A percentile compares a stretch with the other conserved stretches of the same genome.
Evolutionary conservation across 2,329 filamentous ascomycete species (phyloP).

Genomic region (Trichocomaceae sp.): DNA sequence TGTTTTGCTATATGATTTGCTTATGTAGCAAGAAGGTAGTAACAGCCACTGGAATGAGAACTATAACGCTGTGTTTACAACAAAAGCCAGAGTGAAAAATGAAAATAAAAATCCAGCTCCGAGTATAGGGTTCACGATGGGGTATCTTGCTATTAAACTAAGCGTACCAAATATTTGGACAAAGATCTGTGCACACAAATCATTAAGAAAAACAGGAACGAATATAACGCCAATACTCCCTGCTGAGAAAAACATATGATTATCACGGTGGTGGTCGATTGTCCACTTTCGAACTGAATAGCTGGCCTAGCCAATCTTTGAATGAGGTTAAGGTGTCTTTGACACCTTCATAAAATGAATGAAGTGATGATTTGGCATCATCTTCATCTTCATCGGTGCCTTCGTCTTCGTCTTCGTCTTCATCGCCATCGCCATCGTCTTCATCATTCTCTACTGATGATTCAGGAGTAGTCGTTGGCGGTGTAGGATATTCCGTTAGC

Average conservation of each 20-base stretch:
- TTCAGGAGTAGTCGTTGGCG: background rate
- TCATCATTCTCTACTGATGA: background rate
- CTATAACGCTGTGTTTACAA: too few species aligned
- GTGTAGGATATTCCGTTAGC: background rate
- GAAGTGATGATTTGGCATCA: background rate
- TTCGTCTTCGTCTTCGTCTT: too few species aligned
- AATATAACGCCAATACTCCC: background rate
- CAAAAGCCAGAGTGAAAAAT: background rate
- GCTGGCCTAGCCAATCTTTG: constrained; percentile 13
- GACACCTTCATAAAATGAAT: constrained; percentile 12
- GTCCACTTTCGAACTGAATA: constrained; percentile 9
- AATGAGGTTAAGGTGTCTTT: constrained; percentile 10
- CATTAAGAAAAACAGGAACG: background rate
- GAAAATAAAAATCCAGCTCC: background rate
- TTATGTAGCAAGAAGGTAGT: too few species aligned
- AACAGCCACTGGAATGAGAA: too few species aligned
- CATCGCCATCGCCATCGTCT: background rate
- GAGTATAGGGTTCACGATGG: background rate
- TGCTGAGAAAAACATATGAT: background rate
- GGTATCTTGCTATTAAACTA: constrained; percentile 7
- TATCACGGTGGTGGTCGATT: constrained; percentile 3
- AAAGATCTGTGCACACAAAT: background rate
- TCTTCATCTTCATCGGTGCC: background rate
- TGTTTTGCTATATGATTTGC: too few species aligned
- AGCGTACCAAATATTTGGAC: background rate